phyloP scores from a whole-genome alignment of 495 filamentous ascomycete genomes.

The Podospora pseudoanserina region DNA sequence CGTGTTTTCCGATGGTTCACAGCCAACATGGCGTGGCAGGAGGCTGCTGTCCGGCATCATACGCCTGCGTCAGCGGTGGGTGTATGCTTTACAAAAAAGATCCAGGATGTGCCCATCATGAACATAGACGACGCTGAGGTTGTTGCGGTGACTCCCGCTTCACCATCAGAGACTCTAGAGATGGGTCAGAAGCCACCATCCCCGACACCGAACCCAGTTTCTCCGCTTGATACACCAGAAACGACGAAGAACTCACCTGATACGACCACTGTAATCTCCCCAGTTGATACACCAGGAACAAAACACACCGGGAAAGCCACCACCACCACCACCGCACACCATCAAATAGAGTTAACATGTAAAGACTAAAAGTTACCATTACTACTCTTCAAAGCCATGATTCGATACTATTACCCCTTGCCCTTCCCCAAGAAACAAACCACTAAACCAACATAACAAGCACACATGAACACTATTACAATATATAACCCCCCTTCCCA shows the following conservation, averaged over 20 bases:
- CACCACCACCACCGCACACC: neutral
- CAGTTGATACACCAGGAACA: neutral
- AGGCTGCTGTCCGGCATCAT: neutral
- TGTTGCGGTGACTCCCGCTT: neutral
- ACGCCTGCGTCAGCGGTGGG: neutral
- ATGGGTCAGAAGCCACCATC: neutral
- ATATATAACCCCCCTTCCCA: neutral
- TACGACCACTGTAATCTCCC: neutral
- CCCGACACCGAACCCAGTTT: neutral
- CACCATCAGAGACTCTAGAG: neutral
- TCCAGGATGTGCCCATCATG: neutral
- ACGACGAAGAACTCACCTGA: neutral
- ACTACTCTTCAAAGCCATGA: neutral
- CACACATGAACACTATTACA: neutral
- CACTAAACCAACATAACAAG: neutral
- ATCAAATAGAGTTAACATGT: neutral
- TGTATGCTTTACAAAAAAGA: neutral
- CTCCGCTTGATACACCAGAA: neutral
- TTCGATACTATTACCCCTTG: too few species aligned
- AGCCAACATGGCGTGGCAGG: neutral
- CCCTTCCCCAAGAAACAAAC: neutral
- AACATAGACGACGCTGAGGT: neutral
- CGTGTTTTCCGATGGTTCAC: too few species aligned
- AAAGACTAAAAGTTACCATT: neutral
- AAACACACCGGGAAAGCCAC: neutral